These are phyloP conservation scores for Dothiorella sarmentorum DNA, from an alignment of 2,329 filamentous ascomycete species.

Conservation along the genomic window DNA sequence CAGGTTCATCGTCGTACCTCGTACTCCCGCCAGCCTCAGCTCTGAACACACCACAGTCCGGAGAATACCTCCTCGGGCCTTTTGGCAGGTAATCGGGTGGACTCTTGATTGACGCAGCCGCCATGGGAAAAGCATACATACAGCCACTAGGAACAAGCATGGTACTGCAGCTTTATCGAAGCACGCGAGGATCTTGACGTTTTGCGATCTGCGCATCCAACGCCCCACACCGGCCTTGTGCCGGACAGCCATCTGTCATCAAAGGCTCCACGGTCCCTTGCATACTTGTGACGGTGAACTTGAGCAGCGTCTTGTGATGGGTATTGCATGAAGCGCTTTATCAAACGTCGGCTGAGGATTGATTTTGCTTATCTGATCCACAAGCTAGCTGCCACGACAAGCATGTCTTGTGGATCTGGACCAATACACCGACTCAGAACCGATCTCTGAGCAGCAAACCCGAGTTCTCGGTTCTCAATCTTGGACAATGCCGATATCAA, in stretches of 20 bases:
- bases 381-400: too few species aligned
- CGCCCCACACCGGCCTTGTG: not conserved
- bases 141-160: too few species aligned
- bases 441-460: too few species aligned
- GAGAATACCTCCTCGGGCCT: not conserved
- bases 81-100: not conserved
- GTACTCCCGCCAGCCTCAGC: not conserved
- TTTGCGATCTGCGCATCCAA: not conserved
- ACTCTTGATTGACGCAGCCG: not conserved
- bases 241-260: not conserved
- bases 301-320: not conserved
- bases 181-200: not conserved
- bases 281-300: too few species aligned
- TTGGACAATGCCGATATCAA: too few species aligned
- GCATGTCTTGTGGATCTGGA: too few species aligned
- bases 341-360: too few species aligned
- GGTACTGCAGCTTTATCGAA: not conserved
- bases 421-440: too few species aligned
- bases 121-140: not conserved
- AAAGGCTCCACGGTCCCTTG: too few species aligned
- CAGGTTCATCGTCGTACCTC: not conserved
- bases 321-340: too few species aligned
- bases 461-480: too few species aligned
- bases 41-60: not conserved
- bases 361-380: too few species aligned